Base-by-base conservation (phyloP, 2,329 filamentous ascomycete species). In the Fusarium concolor region DNA sequence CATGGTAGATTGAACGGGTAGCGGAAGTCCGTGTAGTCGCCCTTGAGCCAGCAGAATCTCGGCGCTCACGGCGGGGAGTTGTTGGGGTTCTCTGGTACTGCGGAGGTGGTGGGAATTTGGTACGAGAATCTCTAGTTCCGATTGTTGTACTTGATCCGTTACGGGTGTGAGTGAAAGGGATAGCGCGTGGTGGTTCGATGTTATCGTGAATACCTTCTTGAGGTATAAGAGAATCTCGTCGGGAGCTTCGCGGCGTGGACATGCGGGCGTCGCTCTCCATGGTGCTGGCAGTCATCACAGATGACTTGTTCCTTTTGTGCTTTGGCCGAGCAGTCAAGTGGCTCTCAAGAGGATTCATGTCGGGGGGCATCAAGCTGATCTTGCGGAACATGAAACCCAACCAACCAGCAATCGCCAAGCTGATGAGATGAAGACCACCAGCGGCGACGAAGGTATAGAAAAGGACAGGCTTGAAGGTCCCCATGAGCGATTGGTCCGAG, bases 311-410 rank as follows among this genome's bases (percentile, higher is more conserved):
- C 75, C 91, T 88, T 83, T 94, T 94, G 80, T 96, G 93, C 47
- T 73, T 74, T 58, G 79, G 82, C 24, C 90, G 87, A 12, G 92
- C 89, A 2, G 94, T 97, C 59, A 97, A 82, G 73, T 95, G 90
- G 69, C 92, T 89, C 76, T 97, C 94, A 15, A 98, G 84, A 3
- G 95, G 95, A 76, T 98, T 98, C 92, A 97, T 93, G 75, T 98
- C 95, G 0, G 95, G 94, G 8, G 95, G 95, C 77, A 97, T 86
- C 20, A 85, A 83, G 7, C 89, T 85, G 73, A 98, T 97, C 75
- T 92, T 91, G 39, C 90, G 88, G 87, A 97, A 98, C 71, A 91
- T 87, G 52, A 92, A 77, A 17, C 89, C 88, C 26, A 98, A 84
- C 80, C 91, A 97, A 31, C 92, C 76, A 7, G 92, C 92, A 35